Conservation (phyloP, 2,329 filamentous ascomycete genomes). For the Penicillium sp. region DNA sequence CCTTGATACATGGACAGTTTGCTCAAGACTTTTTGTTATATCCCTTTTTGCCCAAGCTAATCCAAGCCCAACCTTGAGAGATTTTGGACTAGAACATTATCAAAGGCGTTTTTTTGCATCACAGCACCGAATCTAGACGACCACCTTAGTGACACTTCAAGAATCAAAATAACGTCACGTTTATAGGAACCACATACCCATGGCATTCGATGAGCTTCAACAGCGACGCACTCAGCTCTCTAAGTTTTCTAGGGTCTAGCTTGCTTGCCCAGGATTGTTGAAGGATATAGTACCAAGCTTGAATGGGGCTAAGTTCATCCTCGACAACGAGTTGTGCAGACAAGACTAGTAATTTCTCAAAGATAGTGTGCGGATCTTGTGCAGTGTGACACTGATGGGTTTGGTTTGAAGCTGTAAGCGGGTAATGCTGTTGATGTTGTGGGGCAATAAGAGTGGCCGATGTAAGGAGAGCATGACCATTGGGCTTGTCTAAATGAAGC, state of each 20-base stretch:
- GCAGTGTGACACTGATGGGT: background rate
- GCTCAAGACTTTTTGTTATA: too few species aligned
- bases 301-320: constrained; percentile 35
- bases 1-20: too few species aligned
- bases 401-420: background rate
- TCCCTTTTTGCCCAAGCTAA: background rate
- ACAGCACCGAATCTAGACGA: constrained; percentile 2
- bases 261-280: constrained; percentile 22
- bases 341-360: constrained; percentile 14
- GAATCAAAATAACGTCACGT: background rate
- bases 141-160: background rate
- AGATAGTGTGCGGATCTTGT: constrained; percentile 4
- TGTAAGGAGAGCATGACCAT: constrained; percentile 32
- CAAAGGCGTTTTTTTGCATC: background rate
- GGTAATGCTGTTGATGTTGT: background rate
- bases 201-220: constrained; percentile 30
- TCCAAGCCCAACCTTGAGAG: background rate
- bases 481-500: constrained; percentile 12
- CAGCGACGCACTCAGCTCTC: constrained; percentile 22
- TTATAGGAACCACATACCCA: constrained; percentile 25
- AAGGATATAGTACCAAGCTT: constrained; percentile 34
- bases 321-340: constrained; percentile 14
- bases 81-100: background rate
- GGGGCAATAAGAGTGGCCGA: constrained; percentile 28
- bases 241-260: constrained; percentile 19